A percentile compares a stretch with the other conserved stretches of the same genome.
Conservation (phyloP, 1,284 basidiomycete genomes). For the Rhodofomes roseus region DNA sequence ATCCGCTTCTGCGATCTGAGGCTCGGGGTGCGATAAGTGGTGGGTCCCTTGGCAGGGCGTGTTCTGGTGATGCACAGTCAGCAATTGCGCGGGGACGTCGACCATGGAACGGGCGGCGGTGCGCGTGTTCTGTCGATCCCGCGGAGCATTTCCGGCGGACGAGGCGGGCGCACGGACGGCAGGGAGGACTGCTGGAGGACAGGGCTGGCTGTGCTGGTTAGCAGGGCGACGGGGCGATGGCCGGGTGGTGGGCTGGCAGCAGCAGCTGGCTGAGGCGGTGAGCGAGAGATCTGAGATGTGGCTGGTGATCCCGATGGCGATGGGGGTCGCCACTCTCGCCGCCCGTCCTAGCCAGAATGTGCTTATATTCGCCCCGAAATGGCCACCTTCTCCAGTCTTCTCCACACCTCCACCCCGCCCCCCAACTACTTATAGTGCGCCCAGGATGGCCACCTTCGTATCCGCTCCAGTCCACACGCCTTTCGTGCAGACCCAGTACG, state of each 20-base stretch:
- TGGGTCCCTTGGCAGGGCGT: neutral
- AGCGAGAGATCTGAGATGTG: neutral
- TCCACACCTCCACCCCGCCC: neutral
- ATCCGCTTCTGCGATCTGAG: neutral
- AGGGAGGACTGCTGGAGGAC: neutral
- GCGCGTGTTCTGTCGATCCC: neutral
- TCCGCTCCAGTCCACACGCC: neutral
- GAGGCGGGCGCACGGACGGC: neutral
- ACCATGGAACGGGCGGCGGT: neutral
- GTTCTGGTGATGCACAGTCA: neutral
- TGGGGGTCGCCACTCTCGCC: neutral
- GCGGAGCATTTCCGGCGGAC: neutral
- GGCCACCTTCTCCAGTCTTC: neutral
- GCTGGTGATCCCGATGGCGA: neutral
- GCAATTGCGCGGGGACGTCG: neutral
- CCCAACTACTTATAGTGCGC: neutral
- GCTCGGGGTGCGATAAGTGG: neutral
- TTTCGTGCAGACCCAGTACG: neutral
- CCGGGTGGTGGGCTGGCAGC: neutral
- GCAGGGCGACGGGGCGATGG: neutral
- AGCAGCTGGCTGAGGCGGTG: neutral
- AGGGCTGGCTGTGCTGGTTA: neutral
- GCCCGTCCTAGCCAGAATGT: neutral
- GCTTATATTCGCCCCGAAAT: neutral
- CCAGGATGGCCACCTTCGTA: neutral